Evolutionary conservation across 345 rosid genomes (phyloP), one percentile per base, ranked within the genome.

Genomic region (Gynandropsis gynandra): DNA sequence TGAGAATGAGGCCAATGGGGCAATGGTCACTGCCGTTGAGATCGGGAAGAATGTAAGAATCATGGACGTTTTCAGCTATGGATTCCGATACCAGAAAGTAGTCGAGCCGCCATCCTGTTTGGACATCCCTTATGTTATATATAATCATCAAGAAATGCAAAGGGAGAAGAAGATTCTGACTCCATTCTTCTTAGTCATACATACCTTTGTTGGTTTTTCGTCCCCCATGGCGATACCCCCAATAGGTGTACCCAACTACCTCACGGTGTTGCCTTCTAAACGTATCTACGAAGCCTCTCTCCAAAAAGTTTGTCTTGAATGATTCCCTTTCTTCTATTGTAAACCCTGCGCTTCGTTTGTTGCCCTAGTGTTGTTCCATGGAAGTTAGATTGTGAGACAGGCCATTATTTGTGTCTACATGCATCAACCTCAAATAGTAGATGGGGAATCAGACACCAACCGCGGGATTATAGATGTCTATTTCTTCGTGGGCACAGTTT

Each of bases 91-190:
- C 87, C 5, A 87, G 87, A 72, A 87, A 92, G 75, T 92, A 92
- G 79, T 92, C 98, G 4, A 92, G 89, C 56, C 96, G 75, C 98
- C 98, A 92, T 11, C 98, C 98, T 92, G 76, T 65, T 73, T 56
- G 42, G 39, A 39, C 66, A 36, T 50, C 0, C 47, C n/a, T n/a
- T n/a, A n/a, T n/a, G n/a, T n/a, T n/a, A n/a, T n/a, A n/a, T n/a
- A n/a, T n/a, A n/a, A n/a, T n/a, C n/a, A n/a, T n/a, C n/a, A n/a
- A n/a, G n/a, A n/a, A n/a, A n/a, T n/a, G n/a, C n/a, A n/a, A n/a
- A 37, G n/a, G 8, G 41, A 10, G 41, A 37, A 37, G 8, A 8
- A 37, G n/a, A n/a, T n/a, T 47, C 7, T 13, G 20, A 50, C 42
- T 29, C 44, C 46, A 12, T 15, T 14, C 11, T 9, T n/a, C 19